A percentile compares a stretch with the other conserved stretches of the same genome.
Evolutionary conservation across 2,329 filamentous ascomycete species (phyloP).

Genomic region (Alternaria arbusti): DNA sequence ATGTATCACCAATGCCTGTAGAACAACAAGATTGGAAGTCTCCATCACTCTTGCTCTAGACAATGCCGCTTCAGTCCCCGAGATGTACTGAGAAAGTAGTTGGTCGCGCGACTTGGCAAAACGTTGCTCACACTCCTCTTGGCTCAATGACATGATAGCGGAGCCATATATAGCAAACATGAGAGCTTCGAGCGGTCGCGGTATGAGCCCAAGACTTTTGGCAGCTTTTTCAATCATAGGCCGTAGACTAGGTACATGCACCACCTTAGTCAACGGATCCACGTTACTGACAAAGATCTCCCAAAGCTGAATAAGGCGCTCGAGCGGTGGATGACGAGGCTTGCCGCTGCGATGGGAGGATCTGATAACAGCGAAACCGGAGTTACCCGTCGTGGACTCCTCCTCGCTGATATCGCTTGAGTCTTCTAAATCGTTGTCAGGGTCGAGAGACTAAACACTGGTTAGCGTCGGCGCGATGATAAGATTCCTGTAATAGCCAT

Average conservation of each 20-base stretch:
- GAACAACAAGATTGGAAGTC: constrained; percentile 62
- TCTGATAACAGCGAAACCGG: constrained; percentile 47
- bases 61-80: constrained; percentile 5
- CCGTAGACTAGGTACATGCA: constrained; percentile 48
- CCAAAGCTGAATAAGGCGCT: constrained; percentile 73
- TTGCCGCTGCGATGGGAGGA: constrained; percentile 56
- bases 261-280: constrained; percentile 19
- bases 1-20: constrained; percentile 66
- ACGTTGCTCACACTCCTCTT: constrained; percentile 58
- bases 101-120: constrained; percentile 65
- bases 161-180: constrained; percentile 27
- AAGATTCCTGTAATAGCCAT: neutral
- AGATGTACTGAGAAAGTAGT: constrained; percentile 53
- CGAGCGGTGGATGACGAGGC: constrained; percentile 65
- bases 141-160: constrained; percentile 57
- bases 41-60: constrained; percentile 46
- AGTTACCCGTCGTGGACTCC: constrained; percentile 61
- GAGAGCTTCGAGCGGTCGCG: constrained; percentile 62
- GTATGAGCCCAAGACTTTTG: constrained; percentile 59
- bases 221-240: constrained; percentile 67
- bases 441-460: constrained; percentile 5
- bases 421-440: constrained; percentile 57
- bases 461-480: neutral
- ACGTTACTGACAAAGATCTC: constrained; percentile 65
- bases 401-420: constrained; percentile 66